A percentile compares a stretch with the other conserved stretches of the same genome.
Evolutionary conservation across 495 filamentous ascomycete species (phyloP).

Genomic region (Pseudotulostoma volvatum): DNA sequence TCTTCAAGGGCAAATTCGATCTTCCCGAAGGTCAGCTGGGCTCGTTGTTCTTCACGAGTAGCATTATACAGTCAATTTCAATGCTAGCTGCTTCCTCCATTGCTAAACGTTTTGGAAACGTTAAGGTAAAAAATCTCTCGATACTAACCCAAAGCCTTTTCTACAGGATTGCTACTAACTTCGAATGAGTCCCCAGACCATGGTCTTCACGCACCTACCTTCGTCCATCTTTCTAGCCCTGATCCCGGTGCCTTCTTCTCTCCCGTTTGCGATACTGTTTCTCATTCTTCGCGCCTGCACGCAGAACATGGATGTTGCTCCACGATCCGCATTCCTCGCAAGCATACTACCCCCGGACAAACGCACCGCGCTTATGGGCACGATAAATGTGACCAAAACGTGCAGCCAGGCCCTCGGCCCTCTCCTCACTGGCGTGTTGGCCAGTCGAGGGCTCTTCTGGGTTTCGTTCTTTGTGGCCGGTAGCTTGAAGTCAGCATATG

Average conservation of each 20-base stretch:
- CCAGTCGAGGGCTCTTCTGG: conserved; percentile 45
- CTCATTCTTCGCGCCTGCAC: conserved; percentile 53
- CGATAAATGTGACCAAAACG: conserved; percentile 53
- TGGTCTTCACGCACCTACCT: conserved; percentile 76
- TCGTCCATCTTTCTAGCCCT: conserved; percentile 55
- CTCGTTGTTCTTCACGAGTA: conserved; percentile 48
- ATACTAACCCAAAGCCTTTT: too few species aligned
- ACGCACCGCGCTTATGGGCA: conserved; percentile 63
- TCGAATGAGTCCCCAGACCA: conserved; percentile 33
- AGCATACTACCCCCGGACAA: conserved; percentile 53
- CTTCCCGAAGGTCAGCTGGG: conserved; percentile 54
- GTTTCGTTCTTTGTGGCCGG: conserved; percentile 59
- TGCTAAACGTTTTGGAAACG: conserved; percentile 57
- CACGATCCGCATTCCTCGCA: conserved; percentile 63
- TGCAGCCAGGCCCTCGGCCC: conserved; percentile 46
- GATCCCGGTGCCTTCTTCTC: conserved; percentile 42
- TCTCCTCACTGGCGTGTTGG: conserved; percentile 51
- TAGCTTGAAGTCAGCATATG: conserved; percentile 50
- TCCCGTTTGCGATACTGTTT: conserved; percentile 42
- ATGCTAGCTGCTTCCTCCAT: conserved; percentile 62
- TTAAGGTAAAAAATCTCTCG: conserved; percentile 42
- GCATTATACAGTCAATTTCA: conserved; percentile 47
- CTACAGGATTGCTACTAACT: neutral
- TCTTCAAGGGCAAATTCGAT: conserved; percentile 59
- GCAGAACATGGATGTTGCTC: conserved; percentile 70